phyloP scores from a whole-genome alignment of 371 early-diverging fungal genomes.

The Rhizopus delemar region DNA sequence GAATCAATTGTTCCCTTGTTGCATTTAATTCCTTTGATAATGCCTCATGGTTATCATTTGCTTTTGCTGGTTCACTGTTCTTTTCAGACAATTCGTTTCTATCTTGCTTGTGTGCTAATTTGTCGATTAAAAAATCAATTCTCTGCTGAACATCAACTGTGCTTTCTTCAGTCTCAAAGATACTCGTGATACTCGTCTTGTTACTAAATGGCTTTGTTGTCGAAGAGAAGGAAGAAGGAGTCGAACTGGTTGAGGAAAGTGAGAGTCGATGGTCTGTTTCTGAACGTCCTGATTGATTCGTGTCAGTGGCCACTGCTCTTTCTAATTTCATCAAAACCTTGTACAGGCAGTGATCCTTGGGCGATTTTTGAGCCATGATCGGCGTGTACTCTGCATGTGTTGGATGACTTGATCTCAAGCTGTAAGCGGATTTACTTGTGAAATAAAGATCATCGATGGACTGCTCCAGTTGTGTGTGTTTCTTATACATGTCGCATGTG shows the following conservation, averaged over 20 bases:
- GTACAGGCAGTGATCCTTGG: too few relatives aligned
- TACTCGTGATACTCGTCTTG: constrained; percentile 1
- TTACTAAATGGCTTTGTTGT: neutral
- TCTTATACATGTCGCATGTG: neutral
- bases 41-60: too few relatives aligned
- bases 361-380: too few relatives aligned
- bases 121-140: neutral
- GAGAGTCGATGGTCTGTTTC: too few relatives aligned
- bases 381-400: too few relatives aligned
- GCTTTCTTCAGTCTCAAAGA: neutral
- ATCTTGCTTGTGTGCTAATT: neutral
- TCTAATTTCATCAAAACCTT: too few relatives aligned
- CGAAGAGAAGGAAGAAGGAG: neutral
- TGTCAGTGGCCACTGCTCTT: too few relatives aligned
- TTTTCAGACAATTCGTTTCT: neutral
- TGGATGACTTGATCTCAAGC: constrained; percentile 1
- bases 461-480: constrained; percentile 4
- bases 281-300: too few relatives aligned
- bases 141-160: neutral
- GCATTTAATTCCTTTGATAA: too few relatives aligned
- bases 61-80: too few relatives aligned
- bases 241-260: too few relatives aligned
- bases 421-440: constrained; percentile 8
- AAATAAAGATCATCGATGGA: constrained; percentile 23
- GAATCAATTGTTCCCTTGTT: too few relatives aligned